These are phyloP conservation scores for Zoysia pacifica DNA, from an alignment of 176 grass and related monocot species.

Conservation along the genomic window DNA sequence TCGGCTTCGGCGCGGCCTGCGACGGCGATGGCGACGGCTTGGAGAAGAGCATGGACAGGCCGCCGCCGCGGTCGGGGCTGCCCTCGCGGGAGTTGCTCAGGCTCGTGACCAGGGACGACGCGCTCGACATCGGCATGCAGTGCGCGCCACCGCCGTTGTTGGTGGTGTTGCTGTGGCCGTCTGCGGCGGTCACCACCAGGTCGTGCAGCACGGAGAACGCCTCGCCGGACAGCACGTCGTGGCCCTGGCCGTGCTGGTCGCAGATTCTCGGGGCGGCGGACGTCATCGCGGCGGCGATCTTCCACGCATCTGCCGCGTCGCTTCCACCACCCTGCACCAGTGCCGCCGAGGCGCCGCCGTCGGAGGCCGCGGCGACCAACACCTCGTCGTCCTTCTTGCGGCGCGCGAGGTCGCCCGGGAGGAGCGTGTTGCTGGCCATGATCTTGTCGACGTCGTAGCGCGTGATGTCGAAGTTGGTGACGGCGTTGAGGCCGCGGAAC, in stretches of 20 bases:
- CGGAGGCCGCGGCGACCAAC: no score
- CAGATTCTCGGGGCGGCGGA: background rate
- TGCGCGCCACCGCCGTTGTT: background rate
- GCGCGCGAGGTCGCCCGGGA: constrained; percentile 70
- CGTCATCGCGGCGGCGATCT: background rate
- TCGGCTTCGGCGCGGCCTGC: constrained; percentile 30
- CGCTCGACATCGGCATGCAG: constrained; percentile 42
- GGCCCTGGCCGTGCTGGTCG: background rate
- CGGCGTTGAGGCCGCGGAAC: constrained; percentile 89
- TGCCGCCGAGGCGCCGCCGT: background rate
- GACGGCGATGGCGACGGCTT: constrained; percentile 34
- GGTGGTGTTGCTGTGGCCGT: background rate
- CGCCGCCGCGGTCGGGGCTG: constrained; percentile 62
- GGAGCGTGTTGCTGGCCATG: constrained; percentile 95
- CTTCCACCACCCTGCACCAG: background rate
- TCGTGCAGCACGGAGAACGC: constrained; percentile 54
- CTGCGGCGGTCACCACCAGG: constrained; percentile 32
- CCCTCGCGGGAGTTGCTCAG: constrained; percentile 70
- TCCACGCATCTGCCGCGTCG: background rate
- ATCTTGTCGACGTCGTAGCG: constrained; percentile 97
- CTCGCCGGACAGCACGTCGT: constrained; percentile 40
- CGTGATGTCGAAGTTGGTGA: constrained; percentile 98
- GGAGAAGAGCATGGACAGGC: constrained; percentile 78
- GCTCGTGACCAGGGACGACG: constrained; percentile 55
- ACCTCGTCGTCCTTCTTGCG: constrained; percentile 50